Conservation (phyloP, 352 stramenopile species). For the Globisporangium solare region DNA sequence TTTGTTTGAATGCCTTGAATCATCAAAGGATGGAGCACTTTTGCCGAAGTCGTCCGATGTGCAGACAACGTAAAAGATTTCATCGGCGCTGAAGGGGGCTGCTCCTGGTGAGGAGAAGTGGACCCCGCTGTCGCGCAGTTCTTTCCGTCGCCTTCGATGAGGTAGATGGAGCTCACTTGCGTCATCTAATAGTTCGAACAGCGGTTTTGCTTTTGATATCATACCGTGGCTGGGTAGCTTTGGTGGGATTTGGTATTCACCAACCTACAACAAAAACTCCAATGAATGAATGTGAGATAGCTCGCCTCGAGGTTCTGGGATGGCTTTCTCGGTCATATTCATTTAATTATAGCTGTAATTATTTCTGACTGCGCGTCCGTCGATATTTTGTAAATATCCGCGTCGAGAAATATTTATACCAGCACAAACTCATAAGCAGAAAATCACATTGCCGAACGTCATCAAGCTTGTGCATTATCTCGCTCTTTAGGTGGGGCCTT, state of each 20-base stretch:
- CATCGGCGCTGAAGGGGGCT: conserved; percentile 8
- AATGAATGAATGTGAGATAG: background rate
- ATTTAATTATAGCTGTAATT: no score
- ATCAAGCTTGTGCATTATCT: no score
- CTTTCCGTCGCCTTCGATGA: conserved; percentile 13
- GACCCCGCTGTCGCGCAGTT: conserved; percentile 3
- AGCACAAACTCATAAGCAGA: no score
- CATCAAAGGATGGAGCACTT: background rate
- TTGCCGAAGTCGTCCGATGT: background rate
- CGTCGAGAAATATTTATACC: no score
- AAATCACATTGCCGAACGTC: no score
- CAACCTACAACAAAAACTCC: background rate
- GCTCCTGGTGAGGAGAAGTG: background rate
- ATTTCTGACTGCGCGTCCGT: no score
- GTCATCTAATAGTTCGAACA: conserved; percentile 31
- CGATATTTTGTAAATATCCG: no score
- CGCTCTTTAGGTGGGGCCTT: no score
- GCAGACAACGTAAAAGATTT: background rate
- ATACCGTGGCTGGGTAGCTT: conserved; percentile 18
- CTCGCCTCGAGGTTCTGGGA: background rate
- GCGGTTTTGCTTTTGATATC: conserved; percentile 25
- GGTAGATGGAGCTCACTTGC: conserved; percentile 4
- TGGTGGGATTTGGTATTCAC: conserved; percentile 9
- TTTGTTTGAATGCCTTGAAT: background rate
- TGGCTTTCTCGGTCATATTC: no score